A percentile compares a stretch with the other conserved stretches of the same genome.
These are phyloP conservation scores for Diaporthe sp. DNA, from an alignment of 2,329 filamentous ascomycete species.

Conservation along the genomic window DNA sequence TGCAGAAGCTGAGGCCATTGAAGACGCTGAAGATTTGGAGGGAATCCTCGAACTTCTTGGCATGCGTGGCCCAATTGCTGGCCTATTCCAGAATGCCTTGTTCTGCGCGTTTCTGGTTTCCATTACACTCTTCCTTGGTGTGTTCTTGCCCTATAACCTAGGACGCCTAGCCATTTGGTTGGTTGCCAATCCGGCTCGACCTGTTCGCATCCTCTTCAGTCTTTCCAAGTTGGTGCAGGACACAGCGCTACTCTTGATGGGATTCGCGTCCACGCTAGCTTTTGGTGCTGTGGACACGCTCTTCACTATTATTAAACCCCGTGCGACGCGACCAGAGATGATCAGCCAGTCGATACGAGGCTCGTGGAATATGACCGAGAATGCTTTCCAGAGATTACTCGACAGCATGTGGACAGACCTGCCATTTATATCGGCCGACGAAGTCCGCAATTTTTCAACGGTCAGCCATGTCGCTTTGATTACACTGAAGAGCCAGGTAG, in stretches of 20 bases:
- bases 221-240: constrained; percentile 86
- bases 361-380: constrained; percentile 55
- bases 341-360: constrained; percentile 36
- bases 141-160: constrained; percentile 92
- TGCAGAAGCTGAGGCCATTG: constrained; percentile 78
- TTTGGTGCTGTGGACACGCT: constrained; percentile 51
- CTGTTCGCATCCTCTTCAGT: constrained; percentile 78
- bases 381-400: constrained; percentile 58
- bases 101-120: constrained; percentile 94
- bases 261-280: constrained; percentile 56
- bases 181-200: constrained; percentile 81
- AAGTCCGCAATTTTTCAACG: constrained; percentile 81
- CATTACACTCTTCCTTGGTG: constrained; percentile 83
- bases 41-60: constrained; percentile 96
- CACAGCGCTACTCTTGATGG: constrained; percentile 72
- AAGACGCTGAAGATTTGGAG: constrained; percentile 93
- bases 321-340: constrained; percentile 28
- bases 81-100: constrained; percentile 92
- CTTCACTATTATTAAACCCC: constrained; percentile 48
- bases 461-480: constrained; percentile 78
- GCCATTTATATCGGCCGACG: constrained; percentile 62
- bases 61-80: constrained; percentile 91
- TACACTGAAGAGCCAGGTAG: constrained; percentile 65
- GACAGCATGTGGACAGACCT: constrained; percentile 62
- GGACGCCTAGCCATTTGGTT: constrained; percentile 86